Evolutionary conservation across 441 rosid genomes (phyloP).

Genomic region (Populus hybrid): DNA sequence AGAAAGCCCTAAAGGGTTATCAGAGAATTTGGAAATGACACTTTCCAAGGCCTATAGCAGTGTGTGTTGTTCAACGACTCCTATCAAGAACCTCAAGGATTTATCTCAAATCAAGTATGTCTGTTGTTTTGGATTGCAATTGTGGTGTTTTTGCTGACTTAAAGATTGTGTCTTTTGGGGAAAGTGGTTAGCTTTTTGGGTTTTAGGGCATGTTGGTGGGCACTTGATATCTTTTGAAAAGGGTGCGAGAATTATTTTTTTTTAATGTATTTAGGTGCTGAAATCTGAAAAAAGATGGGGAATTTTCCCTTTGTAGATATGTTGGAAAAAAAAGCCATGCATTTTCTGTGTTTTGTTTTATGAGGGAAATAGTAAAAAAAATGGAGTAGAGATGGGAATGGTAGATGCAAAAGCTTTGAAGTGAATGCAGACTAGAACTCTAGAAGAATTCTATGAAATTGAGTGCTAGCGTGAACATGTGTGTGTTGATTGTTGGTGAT

Average conservation of each 20-base stretch:
- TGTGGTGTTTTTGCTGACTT: not conserved
- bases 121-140: not conserved
- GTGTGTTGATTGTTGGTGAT: not conserved
- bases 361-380: not conserved
- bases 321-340: not conserved
- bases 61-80: constrained; percentile 51
- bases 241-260: too few species aligned
- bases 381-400: not conserved
- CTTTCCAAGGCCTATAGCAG: constrained; percentile 58
- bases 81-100: constrained; percentile 64
- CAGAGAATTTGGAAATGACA: constrained; percentile 56
- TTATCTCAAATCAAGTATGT: constrained; percentile 68
- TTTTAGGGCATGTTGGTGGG: not conserved
- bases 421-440: not conserved
- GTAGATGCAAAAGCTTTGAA: not conserved
- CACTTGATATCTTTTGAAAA: not conserved
- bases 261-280: not conserved
- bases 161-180: not conserved
- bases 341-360: not conserved
- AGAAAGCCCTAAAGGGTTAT: constrained; percentile 64
- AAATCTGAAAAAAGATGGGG: not conserved
- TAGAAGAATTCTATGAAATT: not conserved
- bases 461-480: not conserved
- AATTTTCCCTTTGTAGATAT: not conserved
- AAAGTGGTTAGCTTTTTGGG: not conserved